Evolutionary conservation across 176 grass and related monocot genomes (phyloP), one percentile per base, ranked within the genome.

Genomic region (Pontederia crassipes): DNA sequence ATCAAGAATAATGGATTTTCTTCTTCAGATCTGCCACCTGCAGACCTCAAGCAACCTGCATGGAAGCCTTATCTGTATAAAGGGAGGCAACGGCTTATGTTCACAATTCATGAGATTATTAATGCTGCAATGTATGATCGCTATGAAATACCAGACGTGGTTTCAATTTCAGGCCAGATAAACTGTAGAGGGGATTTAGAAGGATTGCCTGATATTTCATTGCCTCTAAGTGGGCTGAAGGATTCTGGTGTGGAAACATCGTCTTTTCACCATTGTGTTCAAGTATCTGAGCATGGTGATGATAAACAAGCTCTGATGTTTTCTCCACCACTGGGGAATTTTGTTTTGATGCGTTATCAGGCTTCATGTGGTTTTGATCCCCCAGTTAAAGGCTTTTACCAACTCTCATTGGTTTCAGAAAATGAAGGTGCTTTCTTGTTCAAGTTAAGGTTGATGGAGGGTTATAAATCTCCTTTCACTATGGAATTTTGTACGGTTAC

Each of bases 381-480:
- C 52, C 92, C 92, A 66, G 78, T 96, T 65, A 90, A 96, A 66
- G 92, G 92, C 29, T 96, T 96, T 71, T 96, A 96, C 48, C 92
- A 96, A 63, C 48, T 96, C 29, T 96, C 92, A 46, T 79, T 96
- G 86, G 83, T 96, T 54, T 96, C 92, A 24, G 92, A 96, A 76
- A 80, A 96, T 49, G 83, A 81, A 82, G 92, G 92, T 54, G 86
- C 86, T 55, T 90, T 96, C 80, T 81, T 96, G 51, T 96, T 88
- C 75, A 96, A 77, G 73, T 80, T 96, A 35, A 76, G 55, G 81
- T 72, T 96, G 72, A 96, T 96, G 92, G 92, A 88, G 60, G 83
- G 81, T 59, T 96, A 80, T 77, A 96, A 77, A 61, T 72, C 83
- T 82, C 86, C 92, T 17, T 83, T 87, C 68, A 62, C 73, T 68